Evolutionary conservation across 2,329 filamentous ascomycete genomes (phyloP), one percentile per base, ranked within the genome.

Genomic region (Calonectria pseudoturangicola): DNA sequence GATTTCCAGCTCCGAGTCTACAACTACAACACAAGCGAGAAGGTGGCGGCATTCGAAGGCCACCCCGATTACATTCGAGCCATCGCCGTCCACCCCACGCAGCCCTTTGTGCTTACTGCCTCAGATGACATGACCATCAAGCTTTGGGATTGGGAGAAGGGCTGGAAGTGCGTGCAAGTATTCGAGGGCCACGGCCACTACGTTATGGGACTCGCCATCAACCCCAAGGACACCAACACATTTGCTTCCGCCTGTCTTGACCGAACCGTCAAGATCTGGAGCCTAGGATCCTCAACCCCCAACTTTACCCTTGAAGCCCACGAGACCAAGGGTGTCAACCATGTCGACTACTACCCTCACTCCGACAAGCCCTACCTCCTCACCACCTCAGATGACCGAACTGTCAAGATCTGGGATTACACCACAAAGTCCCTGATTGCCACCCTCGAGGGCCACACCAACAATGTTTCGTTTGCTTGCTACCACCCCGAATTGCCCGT

Each of bases 11-110:
- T 92, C 67, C 94, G 96, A 79, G 94, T 98, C 76, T 98, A 98
- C 91, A 98, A 99, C 88, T 99, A 98, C 90, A 98, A 99, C 87
- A 99, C 97, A 67, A 98, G 95, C 73, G 97, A 99, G 87, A 98
- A 98, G 91, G 97, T 98, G 81, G 96, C 95, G 67, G 94, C 94
- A 18, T 98, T 98, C 85, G 96, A 98, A 87, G 96, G 96, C 65
- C 97, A 99, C 84, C 97, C 97, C 73, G 97, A 99, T 86, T 99
- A 99, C 83, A 98, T 99, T 83, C 94, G 97, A 80, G 96, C 97
- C 64, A 98, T 99, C 79, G 95, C 93, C 75, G 95, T 99, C 45
- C 97, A 99, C 84, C 97, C 97, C 8, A 95, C 95, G 54, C 95
- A 98, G 83, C 96, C 97, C 1, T 98, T 98, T 81, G 95, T 98